These are phyloP conservation scores for Tylopilus plumbeoviolaceoides DNA, from an alignment of 768 basidiomycete genomes.

Conservation along the genomic window DNA sequence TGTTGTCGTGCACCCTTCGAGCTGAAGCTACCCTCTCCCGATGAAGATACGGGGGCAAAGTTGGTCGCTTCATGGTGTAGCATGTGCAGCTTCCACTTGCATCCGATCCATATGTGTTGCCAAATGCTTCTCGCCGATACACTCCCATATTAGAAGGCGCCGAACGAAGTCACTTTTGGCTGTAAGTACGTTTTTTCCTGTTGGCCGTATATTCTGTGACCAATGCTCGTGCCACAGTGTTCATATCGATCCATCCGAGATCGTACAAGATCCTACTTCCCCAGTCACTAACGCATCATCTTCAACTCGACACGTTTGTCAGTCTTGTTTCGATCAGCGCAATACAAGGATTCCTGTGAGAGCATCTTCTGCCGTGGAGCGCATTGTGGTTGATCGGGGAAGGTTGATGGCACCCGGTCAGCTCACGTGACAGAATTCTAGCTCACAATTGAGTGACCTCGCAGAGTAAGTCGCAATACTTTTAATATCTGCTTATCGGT, in stretches of 20 bases:
- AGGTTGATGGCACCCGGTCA: constrained; percentile 61
- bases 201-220: constrained; percentile 60
- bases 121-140: constrained; percentile 50
- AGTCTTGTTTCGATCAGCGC: constrained; percentile 68
- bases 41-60: constrained; percentile 50
- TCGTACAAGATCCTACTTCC: constrained; percentile 66
- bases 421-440: constrained; percentile 58
- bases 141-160: constrained; percentile 47
- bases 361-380: constrained; percentile 60
- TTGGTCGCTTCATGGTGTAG: constrained; percentile 69
- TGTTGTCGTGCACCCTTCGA: constrained; percentile 74
- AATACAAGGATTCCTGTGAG: constrained; percentile 56
- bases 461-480: constrained; percentile 56
- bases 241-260: constrained; percentile 70
- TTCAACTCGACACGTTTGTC: constrained; percentile 75
- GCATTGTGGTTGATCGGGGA: constrained; percentile 68
- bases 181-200: constrained; percentile 46
- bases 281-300: constrained; percentile 44
- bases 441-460: constrained; percentile 82
- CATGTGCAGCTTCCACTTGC: constrained; percentile 73
- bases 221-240: constrained; percentile 51
- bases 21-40: constrained; percentile 54
- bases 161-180: constrained; percentile 85
- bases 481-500: constrained; percentile 9
- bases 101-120: constrained; percentile 69